A percentile compares a stretch with the other conserved stretches of the same genome.
These are phyloP conservation scores for Xylaria castorea DNA, from an alignment of 495 filamentous ascomycete species.

Conservation along the genomic window DNA sequence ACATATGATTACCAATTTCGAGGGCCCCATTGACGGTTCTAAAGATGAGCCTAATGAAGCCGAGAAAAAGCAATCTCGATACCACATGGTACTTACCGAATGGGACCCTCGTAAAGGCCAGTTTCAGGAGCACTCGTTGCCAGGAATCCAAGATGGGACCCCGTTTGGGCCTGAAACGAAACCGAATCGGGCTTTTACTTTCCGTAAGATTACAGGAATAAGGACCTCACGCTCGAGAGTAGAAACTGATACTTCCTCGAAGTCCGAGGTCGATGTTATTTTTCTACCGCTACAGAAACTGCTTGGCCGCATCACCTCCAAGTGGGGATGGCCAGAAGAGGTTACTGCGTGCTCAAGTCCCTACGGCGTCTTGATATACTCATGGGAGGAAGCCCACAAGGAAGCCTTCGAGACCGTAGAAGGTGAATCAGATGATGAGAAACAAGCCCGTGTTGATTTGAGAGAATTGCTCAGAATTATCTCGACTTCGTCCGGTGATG, in stretches of 20 bases:
- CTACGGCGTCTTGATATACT: slow-evolving; percentile 11
- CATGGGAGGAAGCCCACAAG: slow-evolving; percentile 19
- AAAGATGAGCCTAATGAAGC: neutral
- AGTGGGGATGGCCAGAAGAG: slow-evolving; percentile 15
- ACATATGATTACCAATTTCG: too few species aligned
- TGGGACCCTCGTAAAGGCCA: neutral
- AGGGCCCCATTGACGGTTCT: neutral
- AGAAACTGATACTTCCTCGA: neutral
- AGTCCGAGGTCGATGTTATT: slow-evolving; percentile 8
- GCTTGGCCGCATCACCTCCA: slow-evolving; percentile 14
- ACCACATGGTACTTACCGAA: slow-evolving; percentile 3
- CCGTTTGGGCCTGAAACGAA: neutral
- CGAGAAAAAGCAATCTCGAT: slow-evolving; percentile 1
- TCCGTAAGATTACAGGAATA: neutral
- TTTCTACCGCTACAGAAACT: slow-evolving; percentile 13
- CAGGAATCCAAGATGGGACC: neutral
- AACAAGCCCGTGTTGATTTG: slow-evolving; percentile 13
- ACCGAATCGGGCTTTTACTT: slow-evolving; percentile 12
- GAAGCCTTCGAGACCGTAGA: neutral
- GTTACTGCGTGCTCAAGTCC: slow-evolving; percentile 6
- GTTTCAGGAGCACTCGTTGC: neutral
- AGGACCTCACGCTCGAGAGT: neutral
- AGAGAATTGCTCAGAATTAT: slow-evolving; percentile 13
- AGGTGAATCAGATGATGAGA: slow-evolving; percentile 11
- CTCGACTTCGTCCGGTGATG: slow-evolving; percentile 19